A percentile compares a stretch with the other conserved stretches of the same genome.
Evolutionary conservation across 176 grass and related monocot genomes (phyloP).

Genomic region (Aegilops bicornis): DNA sequence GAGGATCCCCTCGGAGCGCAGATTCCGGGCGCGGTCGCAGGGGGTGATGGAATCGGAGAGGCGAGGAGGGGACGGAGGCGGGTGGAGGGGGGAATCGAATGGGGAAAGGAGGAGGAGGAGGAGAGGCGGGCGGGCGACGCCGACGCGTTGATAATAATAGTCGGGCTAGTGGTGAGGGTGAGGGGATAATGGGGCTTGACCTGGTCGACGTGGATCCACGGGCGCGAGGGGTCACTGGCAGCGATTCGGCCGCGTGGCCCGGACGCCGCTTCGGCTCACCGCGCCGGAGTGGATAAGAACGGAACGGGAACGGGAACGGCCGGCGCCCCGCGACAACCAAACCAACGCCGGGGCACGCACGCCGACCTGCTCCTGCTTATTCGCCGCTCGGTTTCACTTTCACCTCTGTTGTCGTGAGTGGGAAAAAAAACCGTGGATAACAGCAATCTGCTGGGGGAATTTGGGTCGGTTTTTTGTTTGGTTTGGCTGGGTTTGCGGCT

Average conservation of each 20-base stretch:
- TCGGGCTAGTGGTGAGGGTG: not conserved
- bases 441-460: not conserved
- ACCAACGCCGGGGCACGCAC: not conserved
- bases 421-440: not conserved
- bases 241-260: constrained; percentile 36
- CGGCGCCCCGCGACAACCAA: not conserved
- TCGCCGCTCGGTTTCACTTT: not conserved
- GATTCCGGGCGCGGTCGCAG: not conserved
- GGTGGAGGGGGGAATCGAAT: not conserved
- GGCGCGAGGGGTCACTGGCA: not conserved
- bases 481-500: no score
- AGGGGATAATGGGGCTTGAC: constrained; percentile 22
- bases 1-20: not conserved
- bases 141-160: constrained; percentile 29
- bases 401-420: not conserved
- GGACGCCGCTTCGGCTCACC: constrained; percentile 29
- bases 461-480: not conserved
- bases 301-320: not conserved
- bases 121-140: constrained; percentile 5
- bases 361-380: not conserved
- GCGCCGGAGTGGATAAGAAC: constrained; percentile 45
- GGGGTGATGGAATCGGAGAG: not conserved
- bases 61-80: not conserved
- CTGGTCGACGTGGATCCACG: constrained; percentile 44
- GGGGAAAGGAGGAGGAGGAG: not conserved